phyloP scores from a whole-genome alignment of 1,284 basidiomycete species.

The Blastosporella zonata region DNA sequence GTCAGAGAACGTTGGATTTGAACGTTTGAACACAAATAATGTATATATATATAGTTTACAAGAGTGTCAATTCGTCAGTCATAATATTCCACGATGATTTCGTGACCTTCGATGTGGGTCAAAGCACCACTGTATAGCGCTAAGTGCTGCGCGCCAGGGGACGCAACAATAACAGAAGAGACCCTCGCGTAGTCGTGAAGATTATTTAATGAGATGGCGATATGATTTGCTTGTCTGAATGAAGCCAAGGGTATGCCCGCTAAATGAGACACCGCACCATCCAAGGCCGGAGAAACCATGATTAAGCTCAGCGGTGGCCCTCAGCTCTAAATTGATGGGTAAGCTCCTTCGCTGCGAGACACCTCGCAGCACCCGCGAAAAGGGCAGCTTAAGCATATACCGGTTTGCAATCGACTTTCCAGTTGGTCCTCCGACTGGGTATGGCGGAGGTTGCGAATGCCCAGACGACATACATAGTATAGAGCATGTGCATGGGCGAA shows the following conservation, averaged over 20 bases:
- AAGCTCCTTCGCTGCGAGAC: background rate
- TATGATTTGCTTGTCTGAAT: background rate
- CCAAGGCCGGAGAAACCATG: constrained; percentile 2
- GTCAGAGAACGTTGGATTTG: too few relatives aligned
- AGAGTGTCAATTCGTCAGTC: too few relatives aligned
- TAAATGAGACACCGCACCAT: constrained; percentile 9
- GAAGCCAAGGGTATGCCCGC: constrained; percentile 1
- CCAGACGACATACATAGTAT: constrained; percentile 9
- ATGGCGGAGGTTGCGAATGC: constrained; percentile 6
- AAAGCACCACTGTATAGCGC: background rate
- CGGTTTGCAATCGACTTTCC: background rate
- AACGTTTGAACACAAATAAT: too few relatives aligned
- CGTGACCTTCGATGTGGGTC: background rate
- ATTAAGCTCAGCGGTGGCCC: background rate
- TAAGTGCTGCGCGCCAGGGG: background rate
- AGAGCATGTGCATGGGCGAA: constrained; percentile 8
- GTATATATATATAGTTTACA: too few relatives aligned
- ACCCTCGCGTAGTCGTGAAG: background rate
- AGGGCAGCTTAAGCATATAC: background rate
- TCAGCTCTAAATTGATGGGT: background rate
- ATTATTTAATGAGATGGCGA: background rate
- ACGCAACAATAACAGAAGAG: background rate
- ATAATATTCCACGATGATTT: background rate
- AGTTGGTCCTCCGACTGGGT: background rate
- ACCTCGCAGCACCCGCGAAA: background rate